These are phyloP conservation scores for Inga oerstediana DNA, from an alignment of 306 rosid species.

Conservation along the genomic window DNA sequence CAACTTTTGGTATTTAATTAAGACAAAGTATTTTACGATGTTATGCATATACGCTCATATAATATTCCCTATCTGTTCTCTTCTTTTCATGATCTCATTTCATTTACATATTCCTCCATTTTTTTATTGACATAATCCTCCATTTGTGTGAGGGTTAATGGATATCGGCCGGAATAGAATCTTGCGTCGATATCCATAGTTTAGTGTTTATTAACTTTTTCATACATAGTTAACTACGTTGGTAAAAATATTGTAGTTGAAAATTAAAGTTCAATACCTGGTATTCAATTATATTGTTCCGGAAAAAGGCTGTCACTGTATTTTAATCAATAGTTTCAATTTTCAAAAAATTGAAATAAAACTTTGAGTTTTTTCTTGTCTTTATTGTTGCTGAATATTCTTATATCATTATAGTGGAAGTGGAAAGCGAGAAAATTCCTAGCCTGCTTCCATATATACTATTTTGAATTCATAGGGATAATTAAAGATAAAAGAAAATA, in stretches of 20 bases:
- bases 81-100: conserved; percentile 40
- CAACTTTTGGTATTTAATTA: conserved; percentile 34
- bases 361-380: neutral
- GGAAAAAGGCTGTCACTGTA: neutral
- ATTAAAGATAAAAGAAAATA: conserved; percentile 17
- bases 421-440: neutral
- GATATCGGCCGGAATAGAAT: neutral
- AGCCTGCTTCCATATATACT: neutral
- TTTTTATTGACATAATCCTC: conserved; percentile 29
- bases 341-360: neutral
- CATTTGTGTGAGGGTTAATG: neutral
- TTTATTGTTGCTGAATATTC: neutral
- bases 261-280: neutral
- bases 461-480: no score
- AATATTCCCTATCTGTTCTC: conserved; percentile 28
- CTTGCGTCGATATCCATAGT: neutral
- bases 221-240: neutral
- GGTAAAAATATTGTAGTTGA: neutral
- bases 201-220: neutral
- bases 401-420: neutral
- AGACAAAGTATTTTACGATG: neutral
- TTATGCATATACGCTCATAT: neutral
- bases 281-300: neutral
- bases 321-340: neutral
- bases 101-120: conserved; percentile 27